Conservation (phyloP, 306 rosid genomes). For the Cyamopsis tetragonoloba region DNA sequence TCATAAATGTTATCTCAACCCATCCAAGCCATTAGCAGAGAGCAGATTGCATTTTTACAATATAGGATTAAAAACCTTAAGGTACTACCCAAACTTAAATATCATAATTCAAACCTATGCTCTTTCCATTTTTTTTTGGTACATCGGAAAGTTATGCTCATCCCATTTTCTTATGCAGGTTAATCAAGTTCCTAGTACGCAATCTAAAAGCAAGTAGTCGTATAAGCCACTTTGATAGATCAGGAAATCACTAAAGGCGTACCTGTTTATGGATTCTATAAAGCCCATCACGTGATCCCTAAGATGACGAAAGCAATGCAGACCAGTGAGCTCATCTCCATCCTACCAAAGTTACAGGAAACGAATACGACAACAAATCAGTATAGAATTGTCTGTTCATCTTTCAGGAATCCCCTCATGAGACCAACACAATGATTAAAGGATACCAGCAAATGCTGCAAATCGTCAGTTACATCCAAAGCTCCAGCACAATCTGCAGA, state of each 20-base stretch:
- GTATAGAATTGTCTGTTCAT: background rate
- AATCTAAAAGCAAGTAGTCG: background rate
- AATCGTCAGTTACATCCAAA: slow-evolving; percentile 87
- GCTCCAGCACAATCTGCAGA: slow-evolving; percentile 99
- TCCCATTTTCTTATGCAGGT: slow-evolving; percentile 12
- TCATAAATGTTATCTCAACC: background rate
- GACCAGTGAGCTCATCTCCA: slow-evolving; percentile 96
- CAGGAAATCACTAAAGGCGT: slow-evolving; percentile 17
- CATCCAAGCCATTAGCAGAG: background rate
- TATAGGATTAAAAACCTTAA: background rate
- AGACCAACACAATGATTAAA: background rate
- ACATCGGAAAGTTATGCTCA: too few species aligned
- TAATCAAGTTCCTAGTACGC: background rate
- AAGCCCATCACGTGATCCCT: slow-evolving; percentile 83
- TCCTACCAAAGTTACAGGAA: slow-evolving; percentile 53
- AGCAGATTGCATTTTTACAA: background rate
- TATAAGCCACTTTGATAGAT: slow-evolving; percentile 6
- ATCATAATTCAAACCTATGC: background rate
- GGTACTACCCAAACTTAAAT: background rate
- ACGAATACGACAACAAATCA: slow-evolving; percentile 15
- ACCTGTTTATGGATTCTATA: slow-evolving; percentile 96
- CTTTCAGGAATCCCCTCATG: slow-evolving; percentile 11
- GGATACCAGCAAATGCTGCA: slow-evolving; percentile 82
- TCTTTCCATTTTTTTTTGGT: background rate
- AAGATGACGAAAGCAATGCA: slow-evolving; percentile 96